Base-by-base conservation (phyloP, 2,329 filamentous ascomycete genomes). In the Ophiosphaerella narmari region DNA sequence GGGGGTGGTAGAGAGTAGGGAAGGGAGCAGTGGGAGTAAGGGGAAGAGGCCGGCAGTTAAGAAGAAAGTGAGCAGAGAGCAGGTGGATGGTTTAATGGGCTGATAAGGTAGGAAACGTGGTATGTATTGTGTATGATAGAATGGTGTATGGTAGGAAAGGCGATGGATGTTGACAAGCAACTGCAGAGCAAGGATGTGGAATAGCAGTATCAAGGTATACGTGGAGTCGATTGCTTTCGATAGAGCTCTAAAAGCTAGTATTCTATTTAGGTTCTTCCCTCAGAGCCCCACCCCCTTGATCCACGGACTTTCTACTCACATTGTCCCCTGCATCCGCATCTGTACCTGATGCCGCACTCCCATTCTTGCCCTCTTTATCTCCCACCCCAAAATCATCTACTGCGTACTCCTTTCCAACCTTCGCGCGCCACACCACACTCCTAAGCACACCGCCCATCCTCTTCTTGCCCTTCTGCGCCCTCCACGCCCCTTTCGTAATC, bases 1-100 rank as follows among this genome's bases (percentile, higher is more conserved):
- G 39, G 69, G 67, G 35, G 68, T 65, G 12, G 48, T 73, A 43
- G 69, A 72, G 50, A 66, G 57, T 38, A 21, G 37, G 50, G 36
- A 46, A 33, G 52, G 52, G 37, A 43, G 47, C 31, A 29, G 48
- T 3, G 40, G 46, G 29, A 34, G 51, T 7, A 29, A 29, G 47
- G 52, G 46, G 2, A 50, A 48, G 29, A 48, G 43, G 29, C 24
- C 46, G 14, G 47, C 47, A 5, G 49, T 44, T 29, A 59, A 59
- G 50, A 61, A 59, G 12, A 55, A 51, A n/a, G 13, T 66, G 49
- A 67, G 60, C 47, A 54, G 56, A 12, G 65, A 68, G 52, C 62
- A 65, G 48, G 55, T 65, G 0, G 55, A 66, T 29, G 66, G 60
- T 1, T 33, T 67, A 42, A 66, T 67, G 64, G 54, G 57, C 33